Evolutionary conservation across 164 flowering plant species (phyloP), one percentile per base, ranked within the genome.

Genomic region (Litsea cubeba): DNA sequence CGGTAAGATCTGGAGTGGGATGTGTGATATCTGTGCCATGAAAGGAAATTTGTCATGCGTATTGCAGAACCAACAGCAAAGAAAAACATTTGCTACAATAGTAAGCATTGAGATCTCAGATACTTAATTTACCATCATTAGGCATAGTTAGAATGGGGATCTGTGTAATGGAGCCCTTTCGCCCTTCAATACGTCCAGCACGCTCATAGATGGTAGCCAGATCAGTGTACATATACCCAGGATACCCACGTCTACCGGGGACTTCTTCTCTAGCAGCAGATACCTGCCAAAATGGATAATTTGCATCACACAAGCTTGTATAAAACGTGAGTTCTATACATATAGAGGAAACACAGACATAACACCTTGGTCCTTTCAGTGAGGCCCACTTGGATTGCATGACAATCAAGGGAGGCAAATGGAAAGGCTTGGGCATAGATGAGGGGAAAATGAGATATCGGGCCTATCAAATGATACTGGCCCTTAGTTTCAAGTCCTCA

Each of bases 211-310:
- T 95, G 72, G 95, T 88, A 14, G 99, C 99, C 76, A 93, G 85
- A 89, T 93, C 98, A 72, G 99, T 95, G 70, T 95, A 93, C 99
- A 95, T 95, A 78, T 93, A 92, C 73, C 99, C 98, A 74, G 99
- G 99, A 83, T 95, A 93, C 12, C 99, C 99, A 90, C 98, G 97
- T 69, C 98, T 90, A 78, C 99, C 97, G 28, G 99, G 99, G 67
- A 95, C 99, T 86, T 95, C 99, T 74, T 95, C 99, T 69, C 99
- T 85, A 35, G 99, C 99, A 80, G 99, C 99, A 86, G 98, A 95
- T n/a, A 95, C 98, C 99, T 95, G 84, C 24, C 49, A 64, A 68
- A 71, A 74, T 23, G 7, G 26, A 49, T 30, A 3, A 46, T 54
- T 50, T 64, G 66, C 22, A 32, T 71, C 5, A 65, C 11, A 69